Evolutionary conservation across 345 rosid genomes (phyloP).

Genomic region (Cardiospermum halicacabum): DNA sequence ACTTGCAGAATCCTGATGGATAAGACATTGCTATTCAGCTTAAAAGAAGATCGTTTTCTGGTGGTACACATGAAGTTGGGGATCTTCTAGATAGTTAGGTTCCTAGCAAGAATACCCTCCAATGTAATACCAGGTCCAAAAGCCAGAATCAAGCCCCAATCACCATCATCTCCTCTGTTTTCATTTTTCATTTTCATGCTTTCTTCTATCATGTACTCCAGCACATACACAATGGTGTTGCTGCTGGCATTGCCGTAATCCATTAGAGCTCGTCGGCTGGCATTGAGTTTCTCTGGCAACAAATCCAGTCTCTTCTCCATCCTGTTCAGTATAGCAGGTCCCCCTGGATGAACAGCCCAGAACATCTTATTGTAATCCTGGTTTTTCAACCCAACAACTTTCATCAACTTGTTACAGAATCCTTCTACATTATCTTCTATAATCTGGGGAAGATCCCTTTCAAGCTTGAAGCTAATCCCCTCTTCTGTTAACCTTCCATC

Average conservation of each 20-base stretch:
- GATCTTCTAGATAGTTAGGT: conserved; percentile 49
- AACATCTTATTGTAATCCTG: conserved; percentile 68
- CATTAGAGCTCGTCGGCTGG: conserved; percentile 84
- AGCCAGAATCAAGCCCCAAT: conserved; percentile 84
- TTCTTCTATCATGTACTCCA: conserved; percentile 89
- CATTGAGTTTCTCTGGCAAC: conserved; percentile 65
- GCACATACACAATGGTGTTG: conserved; percentile 82
- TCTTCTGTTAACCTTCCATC: conserved; percentile 90
- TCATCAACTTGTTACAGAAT: conserved; percentile 70
- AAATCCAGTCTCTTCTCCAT: conserved; percentile 73
- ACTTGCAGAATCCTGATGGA: background rate
- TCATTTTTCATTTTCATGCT: conserved; percentile 36
- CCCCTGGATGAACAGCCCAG: conserved; percentile 99
- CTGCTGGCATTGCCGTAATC: conserved; percentile 97
- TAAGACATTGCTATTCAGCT: background rate
- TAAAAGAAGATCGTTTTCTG: too few relatives aligned
- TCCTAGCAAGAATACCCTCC: conserved; percentile 93
- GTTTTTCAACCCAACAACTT: conserved; percentile 31
- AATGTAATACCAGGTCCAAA: conserved; percentile 98
- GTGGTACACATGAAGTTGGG: too few relatives aligned
- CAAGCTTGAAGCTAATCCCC: conserved; percentile 86
- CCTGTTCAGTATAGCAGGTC: conserved; percentile 89
- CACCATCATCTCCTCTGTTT: conserved; percentile 23
- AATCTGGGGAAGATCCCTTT: conserved; percentile 87
- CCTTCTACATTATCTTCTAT: conserved; percentile 80